Conservation (phyloP, 495 filamentous ascomycete genomes). For the Penicillium longicatenatum region DNA sequence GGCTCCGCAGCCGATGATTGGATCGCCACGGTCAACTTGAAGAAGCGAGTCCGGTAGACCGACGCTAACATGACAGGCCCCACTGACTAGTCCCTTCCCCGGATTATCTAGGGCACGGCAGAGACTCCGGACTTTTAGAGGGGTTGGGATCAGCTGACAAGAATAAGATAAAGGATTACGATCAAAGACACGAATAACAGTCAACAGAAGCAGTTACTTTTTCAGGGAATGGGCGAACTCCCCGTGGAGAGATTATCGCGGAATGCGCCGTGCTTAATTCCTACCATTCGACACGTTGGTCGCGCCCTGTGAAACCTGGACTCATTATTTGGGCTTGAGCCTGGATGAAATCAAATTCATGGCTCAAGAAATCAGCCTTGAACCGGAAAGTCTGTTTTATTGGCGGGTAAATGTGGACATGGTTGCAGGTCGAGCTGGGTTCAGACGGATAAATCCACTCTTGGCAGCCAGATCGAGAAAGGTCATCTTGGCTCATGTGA, state of each 20-base stretch:
- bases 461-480: too few species aligned
- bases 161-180: not conserved
- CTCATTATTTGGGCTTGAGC: not conserved
- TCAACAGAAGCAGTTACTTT: not conserved
- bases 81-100: not conserved
- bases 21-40: not conserved
- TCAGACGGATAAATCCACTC: too few species aligned
- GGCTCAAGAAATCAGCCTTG: not conserved
- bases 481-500: too few species aligned
- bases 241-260: not conserved
- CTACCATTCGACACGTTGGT: not conserved
- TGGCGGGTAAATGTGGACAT: not conserved
- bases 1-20: not conserved
- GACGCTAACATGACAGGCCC: not conserved
- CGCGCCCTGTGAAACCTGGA: not conserved
- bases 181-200: not conserved
- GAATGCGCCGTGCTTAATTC: not conserved
- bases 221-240: not conserved
- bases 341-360: not conserved
- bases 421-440: too few species aligned
- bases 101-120: constrained; percentile 1
- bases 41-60: not conserved
- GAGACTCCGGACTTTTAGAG: not conserved
- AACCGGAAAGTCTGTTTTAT: not conserved
- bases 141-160: too few species aligned